Percentiles rank a stretch among this genome's conserved stretches.
phyloP scores from a whole-genome alignment of 75 land plant species.

The Picea glauca region DNA sequence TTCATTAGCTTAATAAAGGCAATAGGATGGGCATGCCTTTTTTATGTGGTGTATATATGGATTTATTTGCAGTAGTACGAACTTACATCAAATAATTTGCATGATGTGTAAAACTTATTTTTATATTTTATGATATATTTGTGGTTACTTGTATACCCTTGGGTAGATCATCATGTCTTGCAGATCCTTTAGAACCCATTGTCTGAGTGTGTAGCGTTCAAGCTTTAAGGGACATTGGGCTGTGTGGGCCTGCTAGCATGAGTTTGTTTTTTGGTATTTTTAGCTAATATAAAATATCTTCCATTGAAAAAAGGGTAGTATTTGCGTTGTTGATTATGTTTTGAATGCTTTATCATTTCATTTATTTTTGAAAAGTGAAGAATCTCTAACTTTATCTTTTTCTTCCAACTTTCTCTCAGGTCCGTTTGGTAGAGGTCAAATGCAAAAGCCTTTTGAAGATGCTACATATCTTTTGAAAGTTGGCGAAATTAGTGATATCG shows the following conservation, averaged over 20 bases:
- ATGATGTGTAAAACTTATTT: too few relatives aligned
- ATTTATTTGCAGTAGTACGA: too few relatives aligned
- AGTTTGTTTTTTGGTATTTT: neutral
- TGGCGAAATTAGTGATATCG: constrained; percentile 88
- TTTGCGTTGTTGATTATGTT: neutral
- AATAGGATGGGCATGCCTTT: too few relatives aligned
- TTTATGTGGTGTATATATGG: too few relatives aligned
- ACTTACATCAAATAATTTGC: too few relatives aligned
- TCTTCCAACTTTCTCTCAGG: constrained; percentile 40
- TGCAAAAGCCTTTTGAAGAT: constrained; percentile 97
- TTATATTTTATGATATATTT: too few relatives aligned
- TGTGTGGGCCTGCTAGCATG: neutral
- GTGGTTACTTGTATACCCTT: too few relatives aligned
- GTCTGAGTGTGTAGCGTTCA: neutral
- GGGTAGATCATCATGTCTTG: too few relatives aligned
- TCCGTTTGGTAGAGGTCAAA: constrained; percentile 78
- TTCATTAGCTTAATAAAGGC: too few relatives aligned
- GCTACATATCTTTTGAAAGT: constrained; percentile 74
- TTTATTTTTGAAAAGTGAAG: neutral
- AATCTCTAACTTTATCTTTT: neutral
- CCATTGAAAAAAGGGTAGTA: neutral
- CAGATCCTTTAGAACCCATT: neutral
- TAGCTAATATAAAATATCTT: neutral
- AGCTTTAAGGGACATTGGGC: neutral
- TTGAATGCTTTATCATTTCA: neutral